Base-by-base conservation (phyloP, 306 rosid species). In the Macrotyloma uniflorum region DNA sequence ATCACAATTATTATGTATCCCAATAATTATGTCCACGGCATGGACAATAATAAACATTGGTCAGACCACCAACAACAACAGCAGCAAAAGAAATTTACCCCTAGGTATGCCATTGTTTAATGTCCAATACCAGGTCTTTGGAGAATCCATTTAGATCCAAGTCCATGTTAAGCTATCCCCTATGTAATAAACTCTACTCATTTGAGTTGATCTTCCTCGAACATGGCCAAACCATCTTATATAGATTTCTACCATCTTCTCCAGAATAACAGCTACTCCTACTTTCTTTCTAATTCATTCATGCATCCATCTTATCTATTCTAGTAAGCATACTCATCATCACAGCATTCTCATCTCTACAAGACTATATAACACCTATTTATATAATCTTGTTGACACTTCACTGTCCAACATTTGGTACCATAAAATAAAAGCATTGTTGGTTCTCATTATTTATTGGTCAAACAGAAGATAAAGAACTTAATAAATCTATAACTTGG, bases 391-490 rank as follows among this genome's bases (percentile, higher is more conserved):
- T 42, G 59, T 42, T 54, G 47, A 46, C 65, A 67, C 46, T 12
- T 51, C 33, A 30, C 58, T 40, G 47, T 23, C 64, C 55, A 53
- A 38, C 45, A 54, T 42, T 30, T 24, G 43, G 70, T 46, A 53
- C 46, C 36, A 67, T 28, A 57, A 67, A 42, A 42, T 42, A 42
- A 11, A 65, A 38, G 6, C 68, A 30, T 30, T 19, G 50, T 4
- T 55, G n/a, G 50, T 57, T 74, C 64, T 32, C 75, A 75, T 75
- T 57, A 59, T 70, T 57, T 75, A 70, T 30, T 43, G 79, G 40
- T 36, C 45, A 57, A 45, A 63, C 50, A 70, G 63, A 73, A 76
- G 40, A 47, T 5, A 33, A 36, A 35, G 15, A 80, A 68, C 32
- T 43, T 32, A 43, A 70, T 50, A 64, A 53, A 80, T 23, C 16